Evolutionary conservation across 805 yeast genomes (phyloP), one percentile per base, ranked within the genome.

Genomic region (Nakazawaea pomicola): DNA sequence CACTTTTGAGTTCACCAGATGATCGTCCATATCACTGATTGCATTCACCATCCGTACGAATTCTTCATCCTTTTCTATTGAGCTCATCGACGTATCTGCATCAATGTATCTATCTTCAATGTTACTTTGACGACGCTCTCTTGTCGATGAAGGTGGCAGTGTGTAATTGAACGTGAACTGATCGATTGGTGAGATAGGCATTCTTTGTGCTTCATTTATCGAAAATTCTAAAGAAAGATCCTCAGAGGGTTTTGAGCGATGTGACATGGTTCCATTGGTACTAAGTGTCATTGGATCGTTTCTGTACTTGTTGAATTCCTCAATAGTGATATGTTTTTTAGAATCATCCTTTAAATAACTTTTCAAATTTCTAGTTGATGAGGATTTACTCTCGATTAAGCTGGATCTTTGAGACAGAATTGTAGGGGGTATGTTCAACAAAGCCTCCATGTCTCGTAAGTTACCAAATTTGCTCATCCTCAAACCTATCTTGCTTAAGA

Each of bases 401-500:
- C 19, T 15, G 6, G 31, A 17, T 11, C 29, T 33, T 4, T 15
- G 16, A 9, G 36, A 27, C 16, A n/a, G 25, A 19, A 17, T 17
- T 11, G 15, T 33, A 17, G 43, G 10, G 20, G 18, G 9, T 18
- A 19, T 21, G 7, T 29, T 20, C 23, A 33, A 5, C 24, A 10
- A 23, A 14, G 21, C 4, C 11, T 29, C 27, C 29, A 33, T 32
- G 24, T 39, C 41, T 12, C 41, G 16, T 15, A 38, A 28, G 31
- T 46, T 39, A 20, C 57, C 61, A 12, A 58, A 33, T 44, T 48
- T 47, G 19, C 53, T 53, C 49, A 58, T 39, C 12, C 54, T 46
- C 20, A 57, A 58, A n/a, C 62, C 62, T 37, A 57, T 45, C 29
- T 52, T 55, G 29, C 49, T 46, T 23, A 57, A 44, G 1, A 56